phyloP scores from a whole-genome alignment of 768 basidiomycete species.

The Plicaturopsis crispa region DNA sequence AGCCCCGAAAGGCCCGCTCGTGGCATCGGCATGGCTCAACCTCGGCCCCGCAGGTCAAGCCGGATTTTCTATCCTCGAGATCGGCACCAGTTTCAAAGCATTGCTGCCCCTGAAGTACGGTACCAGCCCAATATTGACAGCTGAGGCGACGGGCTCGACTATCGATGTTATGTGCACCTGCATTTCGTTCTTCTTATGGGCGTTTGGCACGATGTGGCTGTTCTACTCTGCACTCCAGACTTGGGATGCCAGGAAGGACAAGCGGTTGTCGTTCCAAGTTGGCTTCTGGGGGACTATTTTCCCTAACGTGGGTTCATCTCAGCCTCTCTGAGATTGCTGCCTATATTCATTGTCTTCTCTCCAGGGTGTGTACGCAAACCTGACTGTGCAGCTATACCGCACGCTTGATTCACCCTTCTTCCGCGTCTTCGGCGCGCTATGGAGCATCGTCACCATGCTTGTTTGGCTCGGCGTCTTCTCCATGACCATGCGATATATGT shows the following conservation, averaged over 20 bases:
- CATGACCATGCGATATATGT: slow-evolving; percentile 37
- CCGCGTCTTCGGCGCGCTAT: slow-evolving; percentile 49
- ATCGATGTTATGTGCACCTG: slow-evolving; percentile 41
- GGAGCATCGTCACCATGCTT: slow-evolving; percentile 39
- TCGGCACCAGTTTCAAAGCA: slow-evolving; percentile 30
- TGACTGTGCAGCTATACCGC: slow-evolving; percentile 44
- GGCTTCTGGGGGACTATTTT: slow-evolving; percentile 67
- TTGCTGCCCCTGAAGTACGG: slow-evolving; percentile 27
- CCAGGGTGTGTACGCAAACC: slow-evolving; percentile 60
- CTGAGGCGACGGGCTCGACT: slow-evolving; percentile 25
- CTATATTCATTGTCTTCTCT: too few relatives aligned
- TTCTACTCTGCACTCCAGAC: slow-evolving; percentile 47
- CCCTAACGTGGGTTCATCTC: slow-evolving; percentile 44
- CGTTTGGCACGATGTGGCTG: slow-evolving; percentile 57
- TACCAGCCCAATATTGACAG: slow-evolving; percentile 26
- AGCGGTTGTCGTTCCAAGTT: slow-evolving; percentile 42
- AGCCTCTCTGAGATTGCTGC: too few relatives aligned
- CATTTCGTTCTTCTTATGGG: slow-evolving; percentile 49
- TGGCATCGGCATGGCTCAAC: slow-evolving; percentile 46
- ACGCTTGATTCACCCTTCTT: slow-evolving; percentile 48
- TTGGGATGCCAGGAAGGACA: slow-evolving; percentile 29
- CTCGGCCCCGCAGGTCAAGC: slow-evolving; percentile 56
- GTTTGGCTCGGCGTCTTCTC: slow-evolving; percentile 44
- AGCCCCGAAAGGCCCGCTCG: slow-evolving; percentile 26
- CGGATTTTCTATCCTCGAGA: slow-evolving; percentile 39